Percentiles rank a stretch among this genome's conserved stretches.
phyloP scores from a whole-genome alignment of 2,329 filamentous ascomycete genomes.

The Rachicladosporium sp. region DNA sequence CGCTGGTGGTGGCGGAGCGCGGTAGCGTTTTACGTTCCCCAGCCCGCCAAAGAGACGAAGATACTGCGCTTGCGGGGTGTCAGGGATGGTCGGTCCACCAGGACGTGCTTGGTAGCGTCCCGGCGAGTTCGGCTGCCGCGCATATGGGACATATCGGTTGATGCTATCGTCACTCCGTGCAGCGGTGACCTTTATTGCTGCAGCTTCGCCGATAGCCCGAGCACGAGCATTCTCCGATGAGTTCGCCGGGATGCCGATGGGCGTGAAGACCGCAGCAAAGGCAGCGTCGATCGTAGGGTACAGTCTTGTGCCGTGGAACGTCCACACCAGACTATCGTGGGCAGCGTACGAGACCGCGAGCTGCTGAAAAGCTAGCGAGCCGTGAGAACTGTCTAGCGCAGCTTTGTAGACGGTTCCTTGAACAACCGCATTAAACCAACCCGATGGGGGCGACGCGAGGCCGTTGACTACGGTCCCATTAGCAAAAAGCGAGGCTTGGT shows the following conservation, averaged over 20 bases:
- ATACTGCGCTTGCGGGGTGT: conserved; percentile 18
- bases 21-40: conserved; percentile 15
- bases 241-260: conserved; percentile 12
- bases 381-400: conserved; percentile 11
- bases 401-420: conserved; percentile 17
- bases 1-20: conserved; percentile 14
- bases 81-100: conserved; percentile 14
- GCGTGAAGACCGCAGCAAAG: conserved; percentile 11
- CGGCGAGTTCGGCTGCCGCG: conserved; percentile 8
- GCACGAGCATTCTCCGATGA: conserved; percentile 11
- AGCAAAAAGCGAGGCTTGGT: conserved; percentile 12
- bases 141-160: conserved; percentile 17
- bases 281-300: conserved; percentile 16
- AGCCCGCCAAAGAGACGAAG: conserved; percentile 16
- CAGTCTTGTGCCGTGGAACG: conserved; percentile 18
- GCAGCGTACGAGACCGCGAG: conserved; percentile 20
- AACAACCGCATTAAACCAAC: conserved; percentile 18
- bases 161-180: conserved; percentile 16
- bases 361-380: conserved; percentile 18
- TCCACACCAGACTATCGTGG: conserved; percentile 18
- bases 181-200: conserved; percentile 12
- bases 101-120: conserved; percentile 18
- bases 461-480: conserved; percentile 18
- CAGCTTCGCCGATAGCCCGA: conserved; percentile 11
- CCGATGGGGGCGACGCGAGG: conserved; percentile 18